Conservation (phyloP, 306 rosid species). For the Rubus idaeus region DNA sequence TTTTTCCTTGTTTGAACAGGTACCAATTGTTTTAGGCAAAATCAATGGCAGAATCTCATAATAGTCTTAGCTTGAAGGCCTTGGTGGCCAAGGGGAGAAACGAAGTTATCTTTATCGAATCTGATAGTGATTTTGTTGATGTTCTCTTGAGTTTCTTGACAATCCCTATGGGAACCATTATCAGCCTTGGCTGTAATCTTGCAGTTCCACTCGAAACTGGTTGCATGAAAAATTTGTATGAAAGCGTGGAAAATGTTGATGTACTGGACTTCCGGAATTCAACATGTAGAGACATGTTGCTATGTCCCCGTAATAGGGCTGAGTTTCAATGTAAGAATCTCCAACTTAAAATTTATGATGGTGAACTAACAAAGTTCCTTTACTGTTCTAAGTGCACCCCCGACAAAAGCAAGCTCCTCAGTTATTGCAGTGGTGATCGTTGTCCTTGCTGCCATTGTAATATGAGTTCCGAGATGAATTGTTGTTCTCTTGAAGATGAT, state of each 20-base stretch:
- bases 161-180: slow-evolving; percentile 10
- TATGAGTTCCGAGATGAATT: no score
- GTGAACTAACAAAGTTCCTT: background rate
- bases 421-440: no score
- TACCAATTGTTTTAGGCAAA: no score
- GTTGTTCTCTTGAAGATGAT: background rate
- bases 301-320: background rate
- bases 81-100: slow-evolving; percentile 19
- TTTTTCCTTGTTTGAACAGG: no score
- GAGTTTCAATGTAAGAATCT: background rate
- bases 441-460: no score
- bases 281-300: background rate
- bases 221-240: background rate
- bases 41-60: no score
- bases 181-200: background rate
- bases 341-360: background rate
- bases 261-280: background rate
- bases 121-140: background rate
- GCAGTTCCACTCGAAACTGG: background rate
- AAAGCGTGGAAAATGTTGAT: background rate
- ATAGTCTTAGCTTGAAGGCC: background rate
- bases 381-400: background rate
- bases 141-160: slow-evolving; percentile 16
- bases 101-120: background rate
- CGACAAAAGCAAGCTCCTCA: no score